These are phyloP conservation scores for Diaporthe batatas DNA, from an alignment of 2,329 filamentous ascomycete genomes.

Conservation along the genomic window DNA sequence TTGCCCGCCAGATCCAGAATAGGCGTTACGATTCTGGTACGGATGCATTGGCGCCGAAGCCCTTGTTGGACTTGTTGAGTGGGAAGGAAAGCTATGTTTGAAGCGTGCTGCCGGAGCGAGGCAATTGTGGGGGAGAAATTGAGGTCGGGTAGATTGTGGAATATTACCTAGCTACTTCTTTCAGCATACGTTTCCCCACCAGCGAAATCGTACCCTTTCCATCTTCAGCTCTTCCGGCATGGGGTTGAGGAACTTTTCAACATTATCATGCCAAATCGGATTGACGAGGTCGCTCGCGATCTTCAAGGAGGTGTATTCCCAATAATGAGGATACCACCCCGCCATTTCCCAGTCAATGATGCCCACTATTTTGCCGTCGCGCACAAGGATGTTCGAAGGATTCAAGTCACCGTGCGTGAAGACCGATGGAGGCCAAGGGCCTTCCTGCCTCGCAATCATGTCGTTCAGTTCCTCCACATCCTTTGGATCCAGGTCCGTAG, in stretches of 20 bases:
- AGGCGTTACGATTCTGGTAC: background rate
- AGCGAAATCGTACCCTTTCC: slow-evolving; percentile 4
- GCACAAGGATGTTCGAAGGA: background rate
- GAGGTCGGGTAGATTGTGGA: background rate
- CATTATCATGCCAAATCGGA: background rate
- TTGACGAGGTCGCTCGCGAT: background rate
- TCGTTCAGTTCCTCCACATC: background rate
- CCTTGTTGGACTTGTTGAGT: background rate
- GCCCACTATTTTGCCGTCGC: slow-evolving; percentile 3
- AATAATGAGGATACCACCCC: slow-evolving; percentile 17
- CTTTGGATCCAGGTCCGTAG: background rate
- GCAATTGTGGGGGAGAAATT: background rate
- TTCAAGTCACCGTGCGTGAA: slow-evolving; percentile 17
- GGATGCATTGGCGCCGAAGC: slow-evolving; percentile 13
- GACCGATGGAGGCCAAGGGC: background rate
- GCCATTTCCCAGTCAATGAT: slow-evolving; percentile 19
- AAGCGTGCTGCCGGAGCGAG: background rate
- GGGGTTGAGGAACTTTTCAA: slow-evolving; percentile 9
- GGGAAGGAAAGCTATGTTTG: slow-evolving; percentile 11
- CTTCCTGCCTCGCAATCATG: background rate
- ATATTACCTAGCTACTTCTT: background rate
- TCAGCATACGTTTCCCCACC: slow-evolving; percentile 20
- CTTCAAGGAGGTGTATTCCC: slow-evolving; percentile 3
- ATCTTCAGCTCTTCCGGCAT: slow-evolving; percentile 2
- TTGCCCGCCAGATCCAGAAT: background rate